A percentile compares a stretch with the other conserved stretches of the same genome.
phyloP scores from a whole-genome alignment of 108 stramenopile species.

The Skeletonema grethae region DNA sequence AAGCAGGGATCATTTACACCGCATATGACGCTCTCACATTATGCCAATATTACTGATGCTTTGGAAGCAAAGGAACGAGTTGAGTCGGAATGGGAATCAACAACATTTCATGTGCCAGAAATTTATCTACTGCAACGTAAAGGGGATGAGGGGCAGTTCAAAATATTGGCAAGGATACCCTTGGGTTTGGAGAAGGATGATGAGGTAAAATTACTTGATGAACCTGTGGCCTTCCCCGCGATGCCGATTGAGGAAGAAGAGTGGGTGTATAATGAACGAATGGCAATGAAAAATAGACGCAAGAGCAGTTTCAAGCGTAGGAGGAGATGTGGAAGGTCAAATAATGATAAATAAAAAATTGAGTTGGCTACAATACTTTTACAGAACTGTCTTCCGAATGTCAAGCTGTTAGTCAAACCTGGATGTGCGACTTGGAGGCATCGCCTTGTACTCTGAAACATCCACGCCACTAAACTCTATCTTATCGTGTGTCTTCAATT shows the following conservation, averaged over 20 bases:
- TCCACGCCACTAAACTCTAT: constrained; percentile 79
- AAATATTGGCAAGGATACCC: constrained; percentile 56
- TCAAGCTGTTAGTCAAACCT: constrained; percentile 73
- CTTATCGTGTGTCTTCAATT: constrained; percentile 83
- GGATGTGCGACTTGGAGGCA: constrained; percentile 58
- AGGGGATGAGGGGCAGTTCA: constrained; percentile 80
- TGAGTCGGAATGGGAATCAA: constrained; percentile 49
- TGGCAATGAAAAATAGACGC: constrained; percentile 63
- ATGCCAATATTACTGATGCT: constrained; percentile 55
- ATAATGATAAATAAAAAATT: neutral
- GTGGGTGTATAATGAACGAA: constrained; percentile 75
- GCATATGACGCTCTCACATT: constrained; percentile 85
- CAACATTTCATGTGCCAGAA: constrained; percentile 57
- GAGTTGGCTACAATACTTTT: constrained; percentile 7
- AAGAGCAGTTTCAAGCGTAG: constrained; percentile 34
- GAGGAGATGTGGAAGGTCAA: constrained; percentile 11
- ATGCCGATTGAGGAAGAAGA: constrained; percentile 78
- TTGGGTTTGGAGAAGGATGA: constrained; percentile 22
- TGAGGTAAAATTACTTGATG: constrained; percentile 38
- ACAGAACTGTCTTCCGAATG: neutral
- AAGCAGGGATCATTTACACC: constrained; percentile 60
- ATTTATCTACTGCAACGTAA: constrained; percentile 67
- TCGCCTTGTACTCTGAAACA: constrained; percentile 81
- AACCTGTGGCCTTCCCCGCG: constrained; percentile 58
- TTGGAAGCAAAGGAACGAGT: constrained; percentile 48